phyloP scores from a whole-genome alignment of 768 basidiomycete genomes.

The Dioszegia crocea region DNA sequence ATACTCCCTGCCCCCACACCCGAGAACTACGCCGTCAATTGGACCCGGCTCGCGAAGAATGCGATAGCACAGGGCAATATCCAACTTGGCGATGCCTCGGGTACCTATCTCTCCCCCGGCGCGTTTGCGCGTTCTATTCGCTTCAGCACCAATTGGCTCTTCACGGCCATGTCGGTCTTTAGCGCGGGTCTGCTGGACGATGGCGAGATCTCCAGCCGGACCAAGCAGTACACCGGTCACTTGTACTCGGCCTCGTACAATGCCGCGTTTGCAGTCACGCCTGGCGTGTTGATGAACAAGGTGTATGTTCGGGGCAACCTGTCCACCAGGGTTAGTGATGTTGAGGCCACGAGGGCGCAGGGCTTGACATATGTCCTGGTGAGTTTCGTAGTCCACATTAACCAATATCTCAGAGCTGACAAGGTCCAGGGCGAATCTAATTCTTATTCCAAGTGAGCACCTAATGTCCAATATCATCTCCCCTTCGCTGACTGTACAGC shows the following conservation, averaged over 20 bases:
- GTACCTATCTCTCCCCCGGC: conserved; percentile 14
- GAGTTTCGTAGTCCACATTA: background rate
- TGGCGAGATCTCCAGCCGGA: background rate
- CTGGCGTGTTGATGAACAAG: conserved; percentile 18
- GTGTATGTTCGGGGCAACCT: conserved; percentile 7
- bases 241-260: conserved; percentile 5
- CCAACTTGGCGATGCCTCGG: background rate
- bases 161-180: conserved; percentile 4
- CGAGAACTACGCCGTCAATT: conserved; percentile 11
- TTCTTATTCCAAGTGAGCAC: conserved; percentile 23
- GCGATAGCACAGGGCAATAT: conserved; percentile 1
- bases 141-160: conserved; percentile 3
- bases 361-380: conserved; percentile 8
- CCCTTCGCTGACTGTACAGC: conserved; percentile 1
- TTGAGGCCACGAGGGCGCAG: background rate
- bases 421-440: conserved; percentile 20
- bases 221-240: conserved; percentile 7
- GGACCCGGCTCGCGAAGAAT: background rate
- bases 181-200: conserved; percentile 15
- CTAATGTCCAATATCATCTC: background rate
- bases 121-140: conserved; percentile 12
- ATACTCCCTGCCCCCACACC: conserved; percentile 9
- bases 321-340: conserved; percentile 1
- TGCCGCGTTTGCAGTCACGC: conserved; percentile 6
- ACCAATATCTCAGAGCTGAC: background rate